A percentile compares a stretch with the other conserved stretches of the same genome.
Conservation (phyloP, 2,329 filamentous ascomycete genomes). For the Nannizzia gypsea region DNA sequence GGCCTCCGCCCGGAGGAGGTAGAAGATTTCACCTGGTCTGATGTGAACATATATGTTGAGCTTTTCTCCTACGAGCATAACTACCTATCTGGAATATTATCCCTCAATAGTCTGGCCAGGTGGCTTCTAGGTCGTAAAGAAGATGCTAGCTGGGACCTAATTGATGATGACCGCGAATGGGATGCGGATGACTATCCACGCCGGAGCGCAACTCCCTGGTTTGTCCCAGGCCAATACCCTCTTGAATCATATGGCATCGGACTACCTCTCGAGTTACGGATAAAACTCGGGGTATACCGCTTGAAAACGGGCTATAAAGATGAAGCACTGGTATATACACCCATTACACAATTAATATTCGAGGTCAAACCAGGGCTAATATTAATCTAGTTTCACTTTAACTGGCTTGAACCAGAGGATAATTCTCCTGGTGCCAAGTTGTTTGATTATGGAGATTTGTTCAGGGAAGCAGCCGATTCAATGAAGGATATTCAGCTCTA, state of each 20-base stretch:
- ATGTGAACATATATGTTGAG: conserved; percentile 76
- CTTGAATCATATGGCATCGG: conserved; percentile 55
- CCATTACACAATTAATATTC: neutral
- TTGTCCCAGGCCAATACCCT: conserved; percentile 43
- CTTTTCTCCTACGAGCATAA: conserved; percentile 56
- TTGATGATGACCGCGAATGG: conserved; percentile 78
- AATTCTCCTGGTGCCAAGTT: conserved; percentile 40
- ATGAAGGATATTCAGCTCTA: conserved; percentile 42
- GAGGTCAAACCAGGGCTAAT: neutral
- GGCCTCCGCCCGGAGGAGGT: conserved; percentile 34
- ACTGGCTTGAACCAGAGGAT: conserved; percentile 57
- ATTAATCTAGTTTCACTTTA: conserved; percentile 48
- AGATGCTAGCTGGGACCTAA: conserved; percentile 67
- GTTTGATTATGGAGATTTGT: conserved; percentile 63
- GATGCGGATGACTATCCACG: conserved; percentile 60
- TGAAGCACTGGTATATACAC: conserved; percentile 58
- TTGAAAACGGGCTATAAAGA: conserved; percentile 52
- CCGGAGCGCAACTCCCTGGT: conserved; percentile 51
- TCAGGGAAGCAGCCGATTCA: conserved; percentile 56
- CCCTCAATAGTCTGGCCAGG: conserved; percentile 60
- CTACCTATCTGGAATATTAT: conserved; percentile 53
- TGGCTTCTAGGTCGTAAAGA: conserved; percentile 68
- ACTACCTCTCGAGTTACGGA: conserved; percentile 68
- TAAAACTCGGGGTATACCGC: conserved; percentile 76
- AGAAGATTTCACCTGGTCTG: conserved; percentile 56